Evolutionary conservation across 2,329 filamentous ascomycete genomes (phyloP).

Genomic region (Nakataea oryzae): DNA sequence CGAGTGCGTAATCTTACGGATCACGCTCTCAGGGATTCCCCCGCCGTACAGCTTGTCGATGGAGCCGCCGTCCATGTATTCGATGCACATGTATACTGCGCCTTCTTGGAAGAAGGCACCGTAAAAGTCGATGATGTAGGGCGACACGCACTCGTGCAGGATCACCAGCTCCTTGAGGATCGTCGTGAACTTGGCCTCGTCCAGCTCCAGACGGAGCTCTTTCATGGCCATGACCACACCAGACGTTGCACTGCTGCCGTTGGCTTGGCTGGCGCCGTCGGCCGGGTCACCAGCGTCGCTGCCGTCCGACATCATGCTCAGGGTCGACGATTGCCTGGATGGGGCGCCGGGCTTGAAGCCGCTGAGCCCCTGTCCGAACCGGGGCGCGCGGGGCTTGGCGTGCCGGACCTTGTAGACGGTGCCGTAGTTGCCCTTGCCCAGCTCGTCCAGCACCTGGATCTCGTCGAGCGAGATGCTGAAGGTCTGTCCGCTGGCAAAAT

Average conservation of each 20-base stretch:
- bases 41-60: slow-evolving; percentile 92
- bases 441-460: slow-evolving; percentile 82
- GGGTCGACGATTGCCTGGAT: slow-evolving; percentile 20
- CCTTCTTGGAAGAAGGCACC: slow-evolving; percentile 98
- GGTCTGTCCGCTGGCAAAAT: slow-evolving; percentile 80
- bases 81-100: slow-evolving; percentile 97
- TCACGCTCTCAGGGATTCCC: slow-evolving; percentile 78
- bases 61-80: slow-evolving; percentile 97
- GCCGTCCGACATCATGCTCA: not conserved
- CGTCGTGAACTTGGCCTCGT: slow-evolving; percentile 91
- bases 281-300: not conserved
- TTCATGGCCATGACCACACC: slow-evolving; percentile 98
- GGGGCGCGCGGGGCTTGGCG: slow-evolving; percentile 49
- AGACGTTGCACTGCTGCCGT: slow-evolving; percentile 25
- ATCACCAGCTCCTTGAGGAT: slow-evolving; percentile 98
- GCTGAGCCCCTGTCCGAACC: slow-evolving; percentile 48
- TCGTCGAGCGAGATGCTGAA: slow-evolving; percentile 95
- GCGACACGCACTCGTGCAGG: slow-evolving; percentile 85
- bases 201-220: slow-evolving; percentile 88
- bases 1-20: slow-evolving; percentile 82
- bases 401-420: slow-evolving; percentile 96
- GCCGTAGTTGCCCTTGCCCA: slow-evolving; percentile 97
- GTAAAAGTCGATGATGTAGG: slow-evolving; percentile 98
- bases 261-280: not conserved
- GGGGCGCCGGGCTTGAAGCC: slow-evolving; percentile 27